Base-by-base conservation (phyloP, 2,329 filamentous ascomycete genomes). In the Colletotrichum lindemuthianum region DNA sequence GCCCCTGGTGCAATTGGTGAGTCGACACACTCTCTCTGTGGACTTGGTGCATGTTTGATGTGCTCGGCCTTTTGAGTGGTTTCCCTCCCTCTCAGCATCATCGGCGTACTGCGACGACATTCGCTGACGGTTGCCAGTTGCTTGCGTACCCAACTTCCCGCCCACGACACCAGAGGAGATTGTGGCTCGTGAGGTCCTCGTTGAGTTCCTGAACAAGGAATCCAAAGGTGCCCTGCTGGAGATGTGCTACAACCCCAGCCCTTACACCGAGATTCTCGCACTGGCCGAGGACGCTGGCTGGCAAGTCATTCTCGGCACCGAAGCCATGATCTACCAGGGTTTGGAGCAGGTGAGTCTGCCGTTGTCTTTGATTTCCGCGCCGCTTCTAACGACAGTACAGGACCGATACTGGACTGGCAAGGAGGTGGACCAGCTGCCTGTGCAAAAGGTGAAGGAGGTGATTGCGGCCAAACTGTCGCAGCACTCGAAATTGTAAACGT, bases 171-270 rank as follows among this genome's bases (percentile, higher is more conserved):
- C 81, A 2, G 84, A 83, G 34, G 92, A 96, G 79, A 79, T 82
- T 34, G 78, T 81, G 45, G 86, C 90, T 4, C 80, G 91, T 2
- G 74, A 76, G 1, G 82, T 92, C 0, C 75, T 84, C 0, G 81
- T 87, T 70, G 74, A 79, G 3, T 84, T 83, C 51, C 68, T 83
- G 10, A 61, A 67, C 37, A 81, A 81, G 74, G 72, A 80, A 36
- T 77, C 84, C 66, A 90, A 90, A 76, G 91, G 90, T 7, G 87
- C 87, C 7, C 86, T 94, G 60, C 75, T 94, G 65, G 91, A 94
- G 76, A 94, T 95, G 91, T 93, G 91, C 80, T 94, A 94, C 74
- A 92, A 93, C 73, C 92, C 92, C 0, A 80, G 82, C 3, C 89
- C 90, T 0, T 89, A 86, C 74, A 94, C 92, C 0, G 82, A 85